phyloP scores from a whole-genome alignment of 2,329 filamentous ascomycete genomes.

The Aspergillus spinulosporus region DNA sequence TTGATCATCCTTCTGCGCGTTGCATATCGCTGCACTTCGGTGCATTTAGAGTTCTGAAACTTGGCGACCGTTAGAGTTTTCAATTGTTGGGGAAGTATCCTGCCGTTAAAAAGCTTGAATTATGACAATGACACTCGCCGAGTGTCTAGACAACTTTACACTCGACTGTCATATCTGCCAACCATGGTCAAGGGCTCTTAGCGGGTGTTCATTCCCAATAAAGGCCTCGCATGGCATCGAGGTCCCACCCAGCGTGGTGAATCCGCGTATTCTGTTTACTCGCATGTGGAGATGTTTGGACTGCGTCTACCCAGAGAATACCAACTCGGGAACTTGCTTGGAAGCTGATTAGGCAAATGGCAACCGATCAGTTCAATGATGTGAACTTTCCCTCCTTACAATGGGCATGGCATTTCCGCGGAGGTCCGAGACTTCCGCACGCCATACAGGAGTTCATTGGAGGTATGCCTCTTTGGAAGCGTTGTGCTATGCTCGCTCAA shows the following conservation, averaged over 20 bases:
- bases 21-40: neutral
- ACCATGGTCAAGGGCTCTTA: neutral
- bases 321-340: neutral
- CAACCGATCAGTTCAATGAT: neutral
- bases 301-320: neutral
- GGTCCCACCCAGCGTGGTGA: neutral
- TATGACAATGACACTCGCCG: neutral
- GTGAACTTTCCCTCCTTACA: neutral
- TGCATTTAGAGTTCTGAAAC: too few species aligned
- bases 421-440: neutral
- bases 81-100: neutral
- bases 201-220: neutral
- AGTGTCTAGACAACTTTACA: neutral
- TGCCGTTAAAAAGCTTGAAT: neutral
- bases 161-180: constrained; percentile 2
- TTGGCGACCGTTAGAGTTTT: too few species aligned
- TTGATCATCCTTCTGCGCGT: constrained; percentile 4
- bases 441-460: neutral
- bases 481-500: neutral
- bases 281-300: neutral
- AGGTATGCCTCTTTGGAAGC: too few species aligned
- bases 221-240: neutral
- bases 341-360: neutral
- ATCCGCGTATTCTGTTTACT: neutral
- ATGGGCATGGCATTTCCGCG: neutral